Base-by-base conservation (phyloP, 2,329 filamentous ascomycete genomes). In the Tricladium varicosporioides region DNA sequence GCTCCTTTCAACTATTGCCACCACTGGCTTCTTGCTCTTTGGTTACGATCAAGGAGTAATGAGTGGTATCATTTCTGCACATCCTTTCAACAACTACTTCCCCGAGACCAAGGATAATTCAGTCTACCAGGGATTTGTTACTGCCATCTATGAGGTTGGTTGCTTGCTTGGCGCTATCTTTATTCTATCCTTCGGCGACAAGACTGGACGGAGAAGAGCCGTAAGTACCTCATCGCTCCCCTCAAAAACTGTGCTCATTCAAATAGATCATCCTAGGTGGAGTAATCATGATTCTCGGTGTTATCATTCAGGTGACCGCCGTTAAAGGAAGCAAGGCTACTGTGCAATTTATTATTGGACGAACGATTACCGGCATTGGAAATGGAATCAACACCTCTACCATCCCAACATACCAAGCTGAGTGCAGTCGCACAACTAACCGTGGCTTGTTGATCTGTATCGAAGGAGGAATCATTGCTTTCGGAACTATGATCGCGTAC, bases 41-140 rank as follows among this genome's bases (percentile, higher is more conserved):
- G 90, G 90, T 64, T 94, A 93, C 77, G 90, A 94, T 72, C 90
- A 94, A 72, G 90, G 90, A 68, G 90, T 94, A 63, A 93, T 93
- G 90, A 91, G 88, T 60, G 82, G 82, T 63, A 82, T 83, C 61
- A 87, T 87, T 66, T 86, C 83, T 79, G 81, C 75, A 45, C 74
- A 70, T n/a, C 57, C 67, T 72, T 99, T 99, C 73, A 89, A 88
- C 72, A 83, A 89, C 71, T 96, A 96, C 73, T 97, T 97, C 66
- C 78, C 80, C 4, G 69, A 76, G 78, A 92, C 70, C 84, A 96
- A 63, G 33, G 48, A 63, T 11, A 49, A 67, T 48, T 66, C 67
- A 2, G 61, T 67, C 5, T 70, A 69, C 50, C 68, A 69, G 59
- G 79, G 78, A 22, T 83, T 84, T 53, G 75, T 81, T 4, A 77